A percentile compares a stretch with the other conserved stretches of the same genome.
Evolutionary conservation across 2,329 filamentous ascomycete species (phyloP).

Genomic region (Colletotrichum graminicola): DNA sequence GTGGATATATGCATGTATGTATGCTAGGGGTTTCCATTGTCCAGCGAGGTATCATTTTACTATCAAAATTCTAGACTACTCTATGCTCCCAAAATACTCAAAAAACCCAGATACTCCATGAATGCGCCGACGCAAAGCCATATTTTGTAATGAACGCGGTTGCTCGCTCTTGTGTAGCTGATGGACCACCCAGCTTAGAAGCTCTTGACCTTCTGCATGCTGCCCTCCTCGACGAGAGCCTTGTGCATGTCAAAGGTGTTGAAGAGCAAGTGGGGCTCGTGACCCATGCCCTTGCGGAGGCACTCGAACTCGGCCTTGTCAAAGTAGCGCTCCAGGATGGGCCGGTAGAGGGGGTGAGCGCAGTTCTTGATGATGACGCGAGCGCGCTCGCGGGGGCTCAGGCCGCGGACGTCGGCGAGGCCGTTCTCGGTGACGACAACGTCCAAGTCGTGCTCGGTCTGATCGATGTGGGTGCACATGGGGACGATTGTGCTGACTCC

Average conservation of each 20-base stretch:
- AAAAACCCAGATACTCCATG: constrained; percentile 15
- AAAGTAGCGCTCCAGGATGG: constrained; percentile 85
- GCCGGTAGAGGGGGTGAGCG: constrained; percentile 85
- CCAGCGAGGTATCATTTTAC: constrained; percentile 36
- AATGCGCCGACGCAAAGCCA: constrained; percentile 24
- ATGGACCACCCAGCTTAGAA: constrained; percentile 57
- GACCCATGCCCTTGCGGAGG: constrained; percentile 86
- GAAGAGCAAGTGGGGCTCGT: constrained; percentile 89
- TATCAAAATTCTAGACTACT: constrained; percentile 26
- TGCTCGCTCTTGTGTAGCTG: background rate
- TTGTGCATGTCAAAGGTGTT: constrained; percentile 92
- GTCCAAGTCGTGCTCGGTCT: constrained; percentile 93
- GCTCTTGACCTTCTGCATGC: constrained; percentile 82
- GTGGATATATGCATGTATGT: too few species aligned
- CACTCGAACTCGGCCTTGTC: constrained; percentile 90
- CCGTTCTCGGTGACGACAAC: constrained; percentile 84
- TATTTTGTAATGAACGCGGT: background rate
- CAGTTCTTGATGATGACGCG: constrained; percentile 89
- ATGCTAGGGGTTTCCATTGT: constrained; percentile 18
- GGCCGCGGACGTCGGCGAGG: constrained; percentile 85
- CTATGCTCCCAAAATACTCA: constrained; percentile 1
- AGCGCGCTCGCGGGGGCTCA: constrained; percentile 83
- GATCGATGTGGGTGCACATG: constrained; percentile 92
- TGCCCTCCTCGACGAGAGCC: constrained; percentile 83
- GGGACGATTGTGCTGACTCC: constrained; percentile 92